Percentiles rank a stretch among this genome's conserved stretches.
phyloP scores from a whole-genome alignment of 805 yeast genomes.

The Hanseniaspora mollemarum region DNA sequence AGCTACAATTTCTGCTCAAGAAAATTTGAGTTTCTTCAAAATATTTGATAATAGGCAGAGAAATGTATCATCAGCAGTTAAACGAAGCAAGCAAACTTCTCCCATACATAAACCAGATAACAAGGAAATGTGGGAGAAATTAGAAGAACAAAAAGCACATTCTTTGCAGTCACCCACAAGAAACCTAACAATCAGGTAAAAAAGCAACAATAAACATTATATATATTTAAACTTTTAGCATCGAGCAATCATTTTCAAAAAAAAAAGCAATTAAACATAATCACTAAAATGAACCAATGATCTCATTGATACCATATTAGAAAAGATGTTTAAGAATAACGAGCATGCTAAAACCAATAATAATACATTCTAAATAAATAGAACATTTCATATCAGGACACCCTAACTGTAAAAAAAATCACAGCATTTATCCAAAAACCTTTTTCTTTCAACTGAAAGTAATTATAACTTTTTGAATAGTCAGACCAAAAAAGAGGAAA shows the following conservation, averaged over 20 bases:
- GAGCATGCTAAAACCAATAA: slow-evolving; percentile 5
- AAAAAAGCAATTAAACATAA: background rate
- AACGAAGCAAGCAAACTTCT: background rate
- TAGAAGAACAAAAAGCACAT: background rate
- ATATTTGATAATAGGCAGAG: slow-evolving; percentile 51
- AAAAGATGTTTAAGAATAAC: background rate
- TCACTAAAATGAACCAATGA: background rate
- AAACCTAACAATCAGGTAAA: no score
- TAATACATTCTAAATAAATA: background rate
- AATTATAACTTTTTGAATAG: background rate
- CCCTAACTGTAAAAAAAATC: background rate
- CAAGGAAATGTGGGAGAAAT: background rate
- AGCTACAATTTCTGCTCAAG: slow-evolving; percentile 94
- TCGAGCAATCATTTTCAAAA: no score
- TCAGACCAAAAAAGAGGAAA: background rate
- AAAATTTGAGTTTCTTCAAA: slow-evolving; percentile 88
- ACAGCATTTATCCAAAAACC: slow-evolving; percentile 1
- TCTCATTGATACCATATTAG: background rate
- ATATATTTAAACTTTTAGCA: no score
- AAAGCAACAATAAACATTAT: no score
- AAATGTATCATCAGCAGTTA: background rate
- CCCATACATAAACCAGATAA: background rate
- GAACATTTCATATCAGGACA: background rate
- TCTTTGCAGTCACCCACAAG: no score
- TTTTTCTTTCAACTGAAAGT: background rate